These are phyloP conservation scores for Kuraishia hungarica DNA, from an alignment of 805 yeast genomes.

Conservation along the genomic window DNA sequence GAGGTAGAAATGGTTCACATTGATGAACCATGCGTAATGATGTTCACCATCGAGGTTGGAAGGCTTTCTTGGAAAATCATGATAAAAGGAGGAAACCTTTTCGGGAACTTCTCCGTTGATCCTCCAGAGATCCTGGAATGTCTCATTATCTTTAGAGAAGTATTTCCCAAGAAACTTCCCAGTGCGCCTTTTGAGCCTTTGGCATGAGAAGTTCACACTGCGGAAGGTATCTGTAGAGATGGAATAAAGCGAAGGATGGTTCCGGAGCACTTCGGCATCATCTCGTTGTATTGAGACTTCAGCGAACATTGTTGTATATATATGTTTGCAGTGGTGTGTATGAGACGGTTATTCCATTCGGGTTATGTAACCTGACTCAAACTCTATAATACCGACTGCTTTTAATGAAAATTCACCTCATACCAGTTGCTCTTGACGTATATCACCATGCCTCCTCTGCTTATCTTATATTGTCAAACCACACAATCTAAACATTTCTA, in stretches of 20 bases:
- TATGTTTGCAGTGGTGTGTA: not conserved
- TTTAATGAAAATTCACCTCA: too few relatives aligned
- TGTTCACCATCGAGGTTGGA: constrained; percentile 22
- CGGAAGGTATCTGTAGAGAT: not conserved
- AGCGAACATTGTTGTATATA: constrained; percentile 6
- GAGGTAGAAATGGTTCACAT: constrained; percentile 21
- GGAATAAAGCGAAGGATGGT: constrained; percentile 4
- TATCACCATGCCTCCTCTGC: too few relatives aligned
- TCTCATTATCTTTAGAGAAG: constrained; percentile 18
- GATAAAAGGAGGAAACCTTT: constrained; percentile 18
- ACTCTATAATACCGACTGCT: too few relatives aligned
- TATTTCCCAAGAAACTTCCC: constrained; percentile 10
- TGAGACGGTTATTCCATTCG: too few relatives aligned
- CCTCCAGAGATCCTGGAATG: constrained; percentile 18
- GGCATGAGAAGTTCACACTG: not conserved
- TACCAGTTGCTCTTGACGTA: too few relatives aligned
- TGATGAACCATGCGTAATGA: constrained; percentile 18
- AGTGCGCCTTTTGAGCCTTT: constrained; percentile 6
- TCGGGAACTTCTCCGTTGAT: constrained; percentile 19
- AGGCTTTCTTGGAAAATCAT: constrained; percentile 23
- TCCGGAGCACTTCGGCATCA: constrained; percentile 10
- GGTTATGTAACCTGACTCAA: not conserved
- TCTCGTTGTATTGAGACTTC: constrained; percentile 15
- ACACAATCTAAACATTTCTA: not conserved
- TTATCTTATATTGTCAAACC: too few relatives aligned